A percentile compares a stretch with the other conserved stretches of the same genome.
These are phyloP conservation scores for Cladosporium sp. DNA, from an alignment of 2,329 filamentous ascomycete species.

Conservation along the genomic window DNA sequence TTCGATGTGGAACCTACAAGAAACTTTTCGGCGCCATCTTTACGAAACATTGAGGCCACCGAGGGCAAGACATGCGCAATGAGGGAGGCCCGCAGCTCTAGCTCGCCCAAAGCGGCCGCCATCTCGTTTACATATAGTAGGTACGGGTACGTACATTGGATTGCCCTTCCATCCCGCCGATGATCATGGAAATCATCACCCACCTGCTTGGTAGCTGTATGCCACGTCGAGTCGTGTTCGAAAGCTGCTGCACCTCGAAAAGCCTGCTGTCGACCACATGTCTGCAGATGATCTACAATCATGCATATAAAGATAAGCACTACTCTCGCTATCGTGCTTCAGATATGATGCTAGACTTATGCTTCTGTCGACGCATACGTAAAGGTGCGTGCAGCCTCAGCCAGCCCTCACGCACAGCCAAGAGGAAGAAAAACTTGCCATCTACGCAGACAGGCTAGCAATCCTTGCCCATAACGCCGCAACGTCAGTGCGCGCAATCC, in stretches of 20 bases:
- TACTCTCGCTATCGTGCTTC: neutral
- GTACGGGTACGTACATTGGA: slow-evolving; percentile 1
- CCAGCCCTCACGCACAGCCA: neutral
- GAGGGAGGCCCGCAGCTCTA: slow-evolving; percentile 4
- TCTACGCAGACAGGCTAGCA: neutral
- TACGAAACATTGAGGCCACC: neutral
- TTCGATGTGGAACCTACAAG: slow-evolving; percentile 1
- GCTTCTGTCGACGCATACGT: neutral
- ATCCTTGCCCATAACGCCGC: neutral
- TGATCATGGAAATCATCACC: slow-evolving; percentile 3
- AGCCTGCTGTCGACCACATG: neutral
- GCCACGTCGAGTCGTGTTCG: neutral
- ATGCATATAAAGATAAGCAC: slow-evolving; percentile 6
- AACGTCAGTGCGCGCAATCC: neutral
- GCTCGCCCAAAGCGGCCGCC: slow-evolving; percentile 8
- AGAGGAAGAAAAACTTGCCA: neutral
- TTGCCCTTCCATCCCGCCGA: neutral
- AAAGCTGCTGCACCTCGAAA: neutral
- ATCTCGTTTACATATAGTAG: neutral
- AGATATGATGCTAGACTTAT: neutral
- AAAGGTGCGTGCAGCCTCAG: neutral
- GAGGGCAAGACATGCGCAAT: neutral
- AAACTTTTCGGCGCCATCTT: neutral
- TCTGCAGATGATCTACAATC: slow-evolving; percentile 4
- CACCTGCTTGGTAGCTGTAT: neutral